Conservation (phyloP, 1,284 basidiomycete genomes). For the Pterulicium gracile region DNA sequence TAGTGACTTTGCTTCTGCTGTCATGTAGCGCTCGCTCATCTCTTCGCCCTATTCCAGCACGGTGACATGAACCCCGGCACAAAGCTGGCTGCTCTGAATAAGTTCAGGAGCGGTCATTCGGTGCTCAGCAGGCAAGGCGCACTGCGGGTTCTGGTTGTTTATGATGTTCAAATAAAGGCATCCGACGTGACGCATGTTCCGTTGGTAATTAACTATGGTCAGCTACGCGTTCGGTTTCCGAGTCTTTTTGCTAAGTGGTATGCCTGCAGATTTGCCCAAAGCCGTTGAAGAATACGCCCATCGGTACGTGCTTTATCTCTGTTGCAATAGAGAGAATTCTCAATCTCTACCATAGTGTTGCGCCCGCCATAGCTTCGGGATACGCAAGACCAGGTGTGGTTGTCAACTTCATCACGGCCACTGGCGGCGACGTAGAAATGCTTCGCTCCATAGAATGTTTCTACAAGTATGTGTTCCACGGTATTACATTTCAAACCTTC, state of each 20-base stretch:
- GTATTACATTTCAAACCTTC: no score
- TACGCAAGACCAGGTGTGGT: constrained; percentile 81
- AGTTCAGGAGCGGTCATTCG: constrained; percentile 56
- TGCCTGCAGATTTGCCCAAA: constrained; percentile 71
- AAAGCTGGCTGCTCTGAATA: constrained; percentile 70
- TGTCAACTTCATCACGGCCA: constrained; percentile 92
- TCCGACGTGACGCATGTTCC: constrained; percentile 86
- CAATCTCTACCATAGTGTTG: constrained; percentile 37
- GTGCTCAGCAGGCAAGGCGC: constrained; percentile 48
- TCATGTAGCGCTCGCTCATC: constrained; percentile 4
- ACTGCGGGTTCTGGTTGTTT: constrained; percentile 78
- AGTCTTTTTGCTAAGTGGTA: constrained; percentile 3
- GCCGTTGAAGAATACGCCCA: constrained; percentile 95
- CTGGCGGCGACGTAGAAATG: constrained; percentile 96
- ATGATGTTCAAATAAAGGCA: constrained; percentile 84
- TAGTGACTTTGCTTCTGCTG: constrained; percentile 18
- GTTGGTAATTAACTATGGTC: constrained; percentile 87
- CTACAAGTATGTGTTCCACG: constrained; percentile 61
- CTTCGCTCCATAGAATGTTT: constrained; percentile 94
- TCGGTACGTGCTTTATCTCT: constrained; percentile 36
- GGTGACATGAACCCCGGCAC: constrained; percentile 79
- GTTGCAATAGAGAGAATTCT: constrained; percentile 7
- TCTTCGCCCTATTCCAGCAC: constrained; percentile 35
- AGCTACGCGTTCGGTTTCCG: constrained; percentile 10
- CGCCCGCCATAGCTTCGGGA: constrained; percentile 71